These are phyloP conservation scores for Wickerhamomyces sp. DNA, from an alignment of 1,139 yeast genomes.

Conservation along the genomic window DNA sequence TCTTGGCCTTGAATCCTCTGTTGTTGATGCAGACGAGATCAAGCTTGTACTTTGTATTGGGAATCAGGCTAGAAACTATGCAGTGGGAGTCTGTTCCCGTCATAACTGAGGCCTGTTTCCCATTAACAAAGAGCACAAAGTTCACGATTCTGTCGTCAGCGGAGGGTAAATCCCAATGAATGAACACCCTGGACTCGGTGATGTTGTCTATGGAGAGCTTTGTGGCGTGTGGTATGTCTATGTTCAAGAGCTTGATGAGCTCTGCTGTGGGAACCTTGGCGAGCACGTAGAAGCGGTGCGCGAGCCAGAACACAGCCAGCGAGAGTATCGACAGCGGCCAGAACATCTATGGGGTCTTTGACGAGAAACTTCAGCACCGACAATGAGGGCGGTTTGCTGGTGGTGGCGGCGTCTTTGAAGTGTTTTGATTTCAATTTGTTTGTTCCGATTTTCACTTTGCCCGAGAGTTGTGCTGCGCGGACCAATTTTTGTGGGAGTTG, in stretches of 20 bases:
- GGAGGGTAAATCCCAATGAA: constrained; percentile 48
- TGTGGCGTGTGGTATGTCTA: constrained; percentile 54
- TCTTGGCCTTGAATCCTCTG: constrained; percentile 40
- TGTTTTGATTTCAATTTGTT: no score
- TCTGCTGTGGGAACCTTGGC: constrained; percentile 44
- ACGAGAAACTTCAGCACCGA: no score
- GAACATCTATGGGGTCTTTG: no score
- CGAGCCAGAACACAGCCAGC: constrained; percentile 20
- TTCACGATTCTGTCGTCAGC: constrained; percentile 15
- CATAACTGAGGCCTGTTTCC: constrained; percentile 28
- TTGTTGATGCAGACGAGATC: constrained; percentile 50
- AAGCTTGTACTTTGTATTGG: constrained; percentile 46
- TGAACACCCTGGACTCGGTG: constrained; percentile 39
- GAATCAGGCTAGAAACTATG: constrained; percentile 37
- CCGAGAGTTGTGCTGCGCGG: no score
- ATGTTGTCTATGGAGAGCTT: constrained; percentile 51
- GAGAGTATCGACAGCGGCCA: constrained; percentile 15
- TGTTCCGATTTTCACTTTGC: no score
- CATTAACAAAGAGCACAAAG: constrained; percentile 42
- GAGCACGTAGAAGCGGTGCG: constrained; percentile 23
- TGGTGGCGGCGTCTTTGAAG: no score
- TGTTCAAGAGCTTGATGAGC: constrained; percentile 44
- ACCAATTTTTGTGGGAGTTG: no score
- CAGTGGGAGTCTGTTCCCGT: constrained; percentile 29
- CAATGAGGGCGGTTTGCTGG: no score